Conservation (phyloP, 805 yeast species). For the Lipomyces sp. region DNA sequence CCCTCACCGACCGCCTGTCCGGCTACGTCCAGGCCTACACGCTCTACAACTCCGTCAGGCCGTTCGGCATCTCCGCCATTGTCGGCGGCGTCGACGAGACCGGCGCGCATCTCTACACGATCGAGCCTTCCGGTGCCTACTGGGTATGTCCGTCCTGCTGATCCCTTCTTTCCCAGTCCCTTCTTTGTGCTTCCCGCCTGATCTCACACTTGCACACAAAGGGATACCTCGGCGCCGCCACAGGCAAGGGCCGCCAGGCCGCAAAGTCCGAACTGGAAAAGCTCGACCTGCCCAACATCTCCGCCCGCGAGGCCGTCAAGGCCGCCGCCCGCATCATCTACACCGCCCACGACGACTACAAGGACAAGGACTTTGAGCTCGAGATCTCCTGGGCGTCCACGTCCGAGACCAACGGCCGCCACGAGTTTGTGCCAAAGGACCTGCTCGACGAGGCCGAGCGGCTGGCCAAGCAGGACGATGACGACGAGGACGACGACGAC, state of each 20-base stretch:
- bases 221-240: constrained; percentile 94
- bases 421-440: constrained; percentile 75
- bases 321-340: constrained; percentile 92
- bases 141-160: constrained; percentile 49
- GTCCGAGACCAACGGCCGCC: constrained; percentile 74
- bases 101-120: constrained; percentile 91
- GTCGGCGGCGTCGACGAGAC: constrained; percentile 89
- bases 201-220: not conserved
- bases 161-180: not conserved
- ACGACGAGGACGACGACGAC: constrained; percentile 67
- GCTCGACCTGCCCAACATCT: constrained; percentile 64
- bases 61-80: constrained; percentile 90
- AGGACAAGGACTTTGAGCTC: constrained; percentile 93
- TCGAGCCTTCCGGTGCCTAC: constrained; percentile 94
- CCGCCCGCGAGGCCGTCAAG: constrained; percentile 79
- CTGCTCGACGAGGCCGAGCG: constrained; percentile 78
- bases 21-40: constrained; percentile 93
- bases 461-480: constrained; percentile 77
- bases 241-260: constrained; percentile 98
- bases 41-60: constrained; percentile 93
- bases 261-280: constrained; percentile 96
- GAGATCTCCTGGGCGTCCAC: constrained; percentile 86
- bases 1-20: constrained; percentile 82
- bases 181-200: not conserved
- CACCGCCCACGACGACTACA: constrained; percentile 94